Evolutionary conservation across 2,329 filamentous ascomycete genomes (phyloP).

Genomic region (Colletotrichum cuscutae): DNA sequence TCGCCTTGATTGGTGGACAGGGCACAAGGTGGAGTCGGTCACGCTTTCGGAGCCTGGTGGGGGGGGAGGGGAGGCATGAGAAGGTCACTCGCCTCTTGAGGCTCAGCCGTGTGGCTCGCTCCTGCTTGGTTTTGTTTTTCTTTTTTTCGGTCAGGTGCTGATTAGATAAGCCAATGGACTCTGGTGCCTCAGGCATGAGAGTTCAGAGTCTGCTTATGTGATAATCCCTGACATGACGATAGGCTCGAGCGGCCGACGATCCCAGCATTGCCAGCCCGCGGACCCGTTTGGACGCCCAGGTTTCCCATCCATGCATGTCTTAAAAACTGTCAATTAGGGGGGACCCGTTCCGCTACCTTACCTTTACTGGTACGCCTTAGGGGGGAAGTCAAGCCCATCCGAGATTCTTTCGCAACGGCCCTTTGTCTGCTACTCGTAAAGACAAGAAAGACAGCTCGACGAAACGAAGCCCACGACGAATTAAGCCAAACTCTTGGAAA

Average conservation of each 20-base stretch:
- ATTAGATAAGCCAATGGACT: slow-evolving; percentile 17
- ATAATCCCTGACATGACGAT: slow-evolving; percentile 32
- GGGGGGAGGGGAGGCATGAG: not conserved
- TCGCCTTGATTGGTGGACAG: slow-evolving; percentile 32
- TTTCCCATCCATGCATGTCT: slow-evolving; percentile 30
- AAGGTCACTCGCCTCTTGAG: slow-evolving; percentile 6
- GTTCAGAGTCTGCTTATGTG: slow-evolving; percentile 4
- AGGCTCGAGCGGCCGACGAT: slow-evolving; percentile 25
- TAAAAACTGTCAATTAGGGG: slow-evolving; percentile 34
- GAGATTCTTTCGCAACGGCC: slow-evolving; percentile 30
- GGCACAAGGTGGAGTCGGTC: slow-evolving; percentile 28
- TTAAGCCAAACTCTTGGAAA: not conserved
- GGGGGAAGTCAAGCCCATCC: slow-evolving; percentile 8
- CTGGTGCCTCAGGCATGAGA: slow-evolving; percentile 12
- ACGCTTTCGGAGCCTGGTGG: slow-evolving; percentile 19
- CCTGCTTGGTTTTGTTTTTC: too few species aligned
- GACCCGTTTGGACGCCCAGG: slow-evolving; percentile 23
- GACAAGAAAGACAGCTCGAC: slow-evolving; percentile 8
- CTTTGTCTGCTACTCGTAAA: slow-evolving; percentile 25
- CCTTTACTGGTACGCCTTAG: not conserved
- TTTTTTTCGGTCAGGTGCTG: not conserved
- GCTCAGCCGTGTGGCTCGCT: slow-evolving; percentile 6
- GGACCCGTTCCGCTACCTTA: slow-evolving; percentile 11
- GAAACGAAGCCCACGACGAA: slow-evolving; percentile 19
- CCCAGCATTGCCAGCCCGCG: slow-evolving; percentile 26